Conservation (phyloP, 208 protist genomes). For the Borovskyia barvae region DNA sequence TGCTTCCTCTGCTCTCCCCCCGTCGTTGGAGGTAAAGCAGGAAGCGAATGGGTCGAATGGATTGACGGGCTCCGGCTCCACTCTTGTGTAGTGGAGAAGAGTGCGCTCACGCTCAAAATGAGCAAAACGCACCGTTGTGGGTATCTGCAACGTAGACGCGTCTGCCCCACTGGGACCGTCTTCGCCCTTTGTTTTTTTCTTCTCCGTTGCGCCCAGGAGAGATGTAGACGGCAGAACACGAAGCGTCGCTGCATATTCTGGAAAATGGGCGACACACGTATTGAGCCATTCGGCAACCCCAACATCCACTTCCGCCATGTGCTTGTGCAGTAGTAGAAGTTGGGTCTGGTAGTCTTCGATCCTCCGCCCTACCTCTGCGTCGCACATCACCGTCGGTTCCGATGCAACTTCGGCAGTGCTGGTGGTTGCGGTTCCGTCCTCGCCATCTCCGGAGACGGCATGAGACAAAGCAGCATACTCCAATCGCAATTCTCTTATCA, state of each 20-base stretch:
- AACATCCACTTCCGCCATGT: conserved; percentile 50
- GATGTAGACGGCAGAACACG: conserved; percentile 46
- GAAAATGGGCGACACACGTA: conserved; percentile 49
- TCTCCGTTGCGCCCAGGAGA: conserved; percentile 17
- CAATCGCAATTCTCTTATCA: conserved; percentile 45
- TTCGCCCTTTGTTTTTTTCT: neutral
- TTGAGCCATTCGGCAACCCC: conserved; percentile 41
- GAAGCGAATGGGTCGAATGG: conserved; percentile 41
- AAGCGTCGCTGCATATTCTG: conserved; percentile 42
- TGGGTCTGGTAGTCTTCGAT: conserved; percentile 26
- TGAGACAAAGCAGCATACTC: conserved; percentile 1
- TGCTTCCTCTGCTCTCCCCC: conserved; percentile 8
- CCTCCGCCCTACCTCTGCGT: conserved; percentile 10
- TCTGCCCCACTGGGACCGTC: neutral
- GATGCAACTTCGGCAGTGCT: too few species aligned
- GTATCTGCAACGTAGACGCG: too few species aligned
- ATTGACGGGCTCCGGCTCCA: conserved; percentile 50
- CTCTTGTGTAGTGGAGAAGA: conserved; percentile 52
- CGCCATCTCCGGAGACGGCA: neutral
- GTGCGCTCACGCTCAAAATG: conserved; percentile 67
- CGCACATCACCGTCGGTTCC: neutral
- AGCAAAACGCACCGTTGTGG: conserved; percentile 35
- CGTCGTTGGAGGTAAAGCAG: neutral
- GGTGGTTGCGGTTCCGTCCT: neutral
- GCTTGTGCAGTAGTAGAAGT: conserved; percentile 26